phyloP scores from a whole-genome alignment of 371 early-diverging fungal genomes.

The Rhizopus stolonifer region DNA sequence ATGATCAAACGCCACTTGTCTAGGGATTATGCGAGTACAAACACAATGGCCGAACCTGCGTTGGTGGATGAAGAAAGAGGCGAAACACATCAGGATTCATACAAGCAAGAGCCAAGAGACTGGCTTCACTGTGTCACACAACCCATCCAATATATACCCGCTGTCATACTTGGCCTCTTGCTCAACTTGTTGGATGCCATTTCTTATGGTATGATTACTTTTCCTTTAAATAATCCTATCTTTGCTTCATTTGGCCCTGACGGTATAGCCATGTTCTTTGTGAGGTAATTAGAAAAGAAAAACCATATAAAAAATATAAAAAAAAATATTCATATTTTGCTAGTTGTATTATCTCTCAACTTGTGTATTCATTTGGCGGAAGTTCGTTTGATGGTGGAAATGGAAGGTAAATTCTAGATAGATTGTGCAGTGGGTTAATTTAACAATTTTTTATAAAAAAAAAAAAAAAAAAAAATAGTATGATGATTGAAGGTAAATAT shows the following conservation, averaged over 20 bases:
- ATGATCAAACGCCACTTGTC: conserved; percentile 1
- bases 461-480: too few relatives aligned
- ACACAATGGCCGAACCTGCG: neutral
- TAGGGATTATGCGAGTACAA: conserved; percentile 5
- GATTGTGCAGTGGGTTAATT: too few relatives aligned
- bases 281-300: conserved; percentile 58
- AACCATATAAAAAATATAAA: neutral
- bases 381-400: conserved; percentile 90
- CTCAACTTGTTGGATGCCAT: conserved; percentile 92
- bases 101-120: conserved; percentile 4
- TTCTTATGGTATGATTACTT: conserved; percentile 92
- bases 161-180: conserved; percentile 85
- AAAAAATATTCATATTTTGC: neutral
- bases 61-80: conserved; percentile 1
- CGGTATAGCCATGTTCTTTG: conserved; percentile 93
- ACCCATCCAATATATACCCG: conserved; percentile 75
- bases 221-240: conserved; percentile 77
- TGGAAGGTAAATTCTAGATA: conserved; percentile 58
- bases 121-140: conserved; percentile 17
- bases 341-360: conserved; percentile 81
- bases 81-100: neutral
- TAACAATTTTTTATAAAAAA: too few relatives aligned
- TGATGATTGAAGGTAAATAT: conserved; percentile 89
- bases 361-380: conserved; percentile 81
- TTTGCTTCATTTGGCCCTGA: conserved; percentile 82